Evolutionary conservation across 176 grass and related monocot genomes (phyloP).

Genomic region (Pontederia paniculata): DNA sequence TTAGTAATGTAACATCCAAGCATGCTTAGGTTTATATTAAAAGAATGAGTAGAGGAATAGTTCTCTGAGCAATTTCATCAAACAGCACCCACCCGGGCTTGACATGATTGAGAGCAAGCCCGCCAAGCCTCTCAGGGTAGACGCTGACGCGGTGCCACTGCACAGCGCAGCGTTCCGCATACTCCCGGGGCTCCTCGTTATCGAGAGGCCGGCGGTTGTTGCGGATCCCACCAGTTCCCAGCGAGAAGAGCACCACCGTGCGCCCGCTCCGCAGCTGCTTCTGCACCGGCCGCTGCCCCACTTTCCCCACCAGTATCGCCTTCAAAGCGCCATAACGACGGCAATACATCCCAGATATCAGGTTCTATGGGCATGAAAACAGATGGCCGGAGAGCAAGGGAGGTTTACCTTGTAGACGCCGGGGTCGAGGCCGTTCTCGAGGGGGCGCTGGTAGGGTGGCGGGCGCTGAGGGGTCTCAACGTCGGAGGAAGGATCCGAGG

Average conservation of each 20-base stretch:
- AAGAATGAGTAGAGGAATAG: not conserved
- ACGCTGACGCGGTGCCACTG: conserved; percentile 94
- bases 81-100: conserved; percentile 48
- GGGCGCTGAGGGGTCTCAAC: not conserved
- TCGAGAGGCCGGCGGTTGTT: conserved; percentile 85
- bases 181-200: conserved; percentile 60
- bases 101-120: conserved; percentile 51
- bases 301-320: conserved; percentile 82
- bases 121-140: conserved; percentile 39
- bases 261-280: conserved; percentile 51
- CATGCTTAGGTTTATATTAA: not conserved
- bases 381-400: not conserved
- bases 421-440: conserved; percentile 76
- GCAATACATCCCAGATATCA: not conserved
- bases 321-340: conserved; percentile 6
- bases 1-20: too few species aligned
- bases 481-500: conserved; percentile 2
- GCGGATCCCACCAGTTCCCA: conserved; percentile 80
- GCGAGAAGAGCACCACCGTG: conserved; percentile 57
- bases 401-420: conserved; percentile 59
- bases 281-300: conserved; percentile 60
- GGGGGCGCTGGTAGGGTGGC: conserved; percentile 21
- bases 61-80: not conserved
- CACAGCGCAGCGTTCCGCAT: conserved; percentile 61
- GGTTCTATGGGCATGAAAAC: conserved; percentile 2